A percentile compares a stretch with the other conserved stretches of the same genome.
Evolutionary conservation across 306 rosid species (phyloP).

Genomic region (Acacia confusa): DNA sequence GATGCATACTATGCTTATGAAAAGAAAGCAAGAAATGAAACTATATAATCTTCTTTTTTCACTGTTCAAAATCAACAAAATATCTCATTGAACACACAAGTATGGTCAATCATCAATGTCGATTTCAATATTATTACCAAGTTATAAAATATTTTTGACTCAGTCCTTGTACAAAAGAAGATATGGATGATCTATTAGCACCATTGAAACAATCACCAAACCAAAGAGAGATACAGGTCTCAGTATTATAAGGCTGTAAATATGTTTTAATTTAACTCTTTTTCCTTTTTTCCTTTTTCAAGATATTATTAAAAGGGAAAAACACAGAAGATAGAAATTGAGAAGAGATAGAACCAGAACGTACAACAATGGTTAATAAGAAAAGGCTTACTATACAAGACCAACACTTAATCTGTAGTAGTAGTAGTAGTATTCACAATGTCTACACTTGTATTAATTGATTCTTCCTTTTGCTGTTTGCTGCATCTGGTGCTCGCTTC

Average conservation of each 20-base stretch:
- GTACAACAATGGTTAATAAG: slow-evolving; percentile 44
- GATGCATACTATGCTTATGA: no score
- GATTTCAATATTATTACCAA: neutral
- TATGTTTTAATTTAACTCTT: slow-evolving; percentile 29
- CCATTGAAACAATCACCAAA: neutral
- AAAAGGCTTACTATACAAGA: slow-evolving; percentile 51
- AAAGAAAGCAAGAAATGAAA: no score
- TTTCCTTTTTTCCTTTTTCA: slow-evolving; percentile 19
- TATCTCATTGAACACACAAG: neutral
- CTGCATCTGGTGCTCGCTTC: slow-evolving; percentile 46
- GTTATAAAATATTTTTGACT: neutral
- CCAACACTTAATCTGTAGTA: slow-evolving; percentile 37
- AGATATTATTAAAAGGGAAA: neutral
- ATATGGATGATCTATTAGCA: neutral
- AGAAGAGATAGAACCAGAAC: slow-evolving; percentile 34
- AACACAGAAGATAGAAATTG: neutral
- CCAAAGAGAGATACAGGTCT: neutral
- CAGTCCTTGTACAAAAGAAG: neutral
- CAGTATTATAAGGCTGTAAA: neutral
- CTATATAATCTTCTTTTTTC: no score
- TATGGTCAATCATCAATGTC: neutral
- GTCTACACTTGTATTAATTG: slow-evolving; percentile 19
- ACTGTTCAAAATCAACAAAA: no score
- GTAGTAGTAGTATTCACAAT: slow-evolving; percentile 58
- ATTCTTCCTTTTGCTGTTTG: slow-evolving; percentile 31